Evolutionary conservation across 176 grass and related monocot species (phyloP).

Genomic region (Lolium multiflorum): DNA sequence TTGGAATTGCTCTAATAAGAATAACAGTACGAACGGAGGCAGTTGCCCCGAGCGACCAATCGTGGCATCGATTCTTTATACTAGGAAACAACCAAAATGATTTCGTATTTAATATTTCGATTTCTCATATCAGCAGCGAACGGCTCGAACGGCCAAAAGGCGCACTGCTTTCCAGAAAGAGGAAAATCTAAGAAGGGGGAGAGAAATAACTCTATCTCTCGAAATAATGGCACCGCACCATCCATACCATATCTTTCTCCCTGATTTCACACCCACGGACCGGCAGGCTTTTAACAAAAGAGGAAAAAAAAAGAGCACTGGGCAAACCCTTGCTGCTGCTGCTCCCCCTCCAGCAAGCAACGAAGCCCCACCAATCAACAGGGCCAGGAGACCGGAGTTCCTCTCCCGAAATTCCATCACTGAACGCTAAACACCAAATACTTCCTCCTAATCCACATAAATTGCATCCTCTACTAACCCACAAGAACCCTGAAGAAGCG

Average conservation of each 20-base stretch:
- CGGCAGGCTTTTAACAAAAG: neutral
- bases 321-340: neutral
- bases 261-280: slow-evolving; percentile 21
- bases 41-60: neutral
- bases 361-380: neutral
- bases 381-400: neutral
- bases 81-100: neutral
- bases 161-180: slow-evolving; percentile 26
- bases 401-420: neutral
- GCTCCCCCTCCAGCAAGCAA: neutral
- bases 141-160: slow-evolving; percentile 42
- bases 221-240: slow-evolving; percentile 30
- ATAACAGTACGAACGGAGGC: neutral
- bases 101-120: slow-evolving; percentile 21
- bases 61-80: neutral
- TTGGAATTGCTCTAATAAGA: too few species aligned
- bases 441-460: neutral
- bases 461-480: neutral
- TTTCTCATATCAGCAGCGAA: slow-evolving; percentile 17
- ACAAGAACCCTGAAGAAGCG: neutral
- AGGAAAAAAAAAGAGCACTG: neutral
- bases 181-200: slow-evolving; percentile 15
- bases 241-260: neutral
- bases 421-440: neutral
- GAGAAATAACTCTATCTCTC: slow-evolving; percentile 24